Conservation (phyloP, 805 yeast species). For the Komagataella ulmi region DNA sequence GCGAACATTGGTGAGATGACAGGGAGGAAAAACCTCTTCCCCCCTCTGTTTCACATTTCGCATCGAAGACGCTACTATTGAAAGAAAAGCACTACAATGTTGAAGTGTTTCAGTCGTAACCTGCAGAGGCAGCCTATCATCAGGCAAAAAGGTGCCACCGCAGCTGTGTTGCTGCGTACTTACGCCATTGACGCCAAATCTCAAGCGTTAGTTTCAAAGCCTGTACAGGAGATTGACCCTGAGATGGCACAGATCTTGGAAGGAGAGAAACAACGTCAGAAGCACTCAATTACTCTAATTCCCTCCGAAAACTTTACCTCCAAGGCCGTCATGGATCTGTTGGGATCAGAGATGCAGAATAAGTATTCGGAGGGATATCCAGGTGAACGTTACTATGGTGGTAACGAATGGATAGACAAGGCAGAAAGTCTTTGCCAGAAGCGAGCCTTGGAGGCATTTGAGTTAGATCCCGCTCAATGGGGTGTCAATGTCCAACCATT, state of each 20-base stretch:
- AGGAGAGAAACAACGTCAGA: constrained; percentile 75
- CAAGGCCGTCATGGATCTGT: constrained; percentile 82
- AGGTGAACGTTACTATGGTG: constrained; percentile 96
- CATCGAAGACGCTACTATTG: neutral
- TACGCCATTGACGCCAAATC: constrained; percentile 37
- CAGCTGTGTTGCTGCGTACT: constrained; percentile 8
- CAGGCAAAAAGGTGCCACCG: neutral
- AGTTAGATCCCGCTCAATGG: constrained; percentile 70
- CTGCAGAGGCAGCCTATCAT: neutral
- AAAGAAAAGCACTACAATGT: neutral
- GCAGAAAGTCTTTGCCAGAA: constrained; percentile 84
- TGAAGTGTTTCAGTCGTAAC: neutral
- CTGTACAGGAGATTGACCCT: constrained; percentile 62
- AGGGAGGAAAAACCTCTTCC: neutral
- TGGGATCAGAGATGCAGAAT: constrained; percentile 95
- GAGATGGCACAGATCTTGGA: constrained; percentile 72
- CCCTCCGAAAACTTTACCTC: constrained; percentile 97
- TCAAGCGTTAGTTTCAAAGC: constrained; percentile 42
- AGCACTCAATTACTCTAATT: constrained; percentile 81
- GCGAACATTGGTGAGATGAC: neutral
- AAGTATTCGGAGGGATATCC: constrained; percentile 98
- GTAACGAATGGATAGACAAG: constrained; percentile 88
- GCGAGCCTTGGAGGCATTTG: constrained; percentile 80
- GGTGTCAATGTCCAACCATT: constrained; percentile 95
- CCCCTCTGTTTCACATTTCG: neutral